Evolutionary conservation across 176 grass and related monocot genomes (phyloP).

Genomic region (Eragrostis curvula): DNA sequence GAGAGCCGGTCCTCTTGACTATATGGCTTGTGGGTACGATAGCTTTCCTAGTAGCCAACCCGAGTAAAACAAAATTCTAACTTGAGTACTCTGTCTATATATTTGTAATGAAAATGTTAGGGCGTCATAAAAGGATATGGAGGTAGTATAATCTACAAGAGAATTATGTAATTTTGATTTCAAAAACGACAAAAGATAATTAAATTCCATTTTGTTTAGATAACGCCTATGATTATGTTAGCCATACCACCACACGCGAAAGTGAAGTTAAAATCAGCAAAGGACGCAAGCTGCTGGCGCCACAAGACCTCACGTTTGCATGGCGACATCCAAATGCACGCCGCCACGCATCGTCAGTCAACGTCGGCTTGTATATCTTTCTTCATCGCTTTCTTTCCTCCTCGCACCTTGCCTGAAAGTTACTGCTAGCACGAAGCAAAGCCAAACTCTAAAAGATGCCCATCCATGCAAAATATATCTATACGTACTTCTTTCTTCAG

Average conservation of each 20-base stretch:
- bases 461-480: conserved; percentile 20
- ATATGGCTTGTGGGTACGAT: too few species aligned
- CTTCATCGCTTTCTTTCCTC: not conserved
- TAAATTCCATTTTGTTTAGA: not conserved
- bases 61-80: too few species aligned
- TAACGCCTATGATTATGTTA: not conserved
- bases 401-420: conserved; percentile 15
- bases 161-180: not conserved
- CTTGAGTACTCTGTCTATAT: too few species aligned
- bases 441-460: not conserved
- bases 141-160: not conserved
- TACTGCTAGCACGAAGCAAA: conserved; percentile 2
- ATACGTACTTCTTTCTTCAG: not conserved
- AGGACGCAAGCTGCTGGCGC: conserved; percentile 12
- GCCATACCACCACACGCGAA: not conserved
- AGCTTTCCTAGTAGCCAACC: too few species aligned
- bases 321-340: conserved; percentile 3
- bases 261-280: not conserved
- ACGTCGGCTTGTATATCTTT: not conserved
- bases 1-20: not conserved
- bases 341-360: conserved; percentile 15
- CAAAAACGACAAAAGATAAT: not conserved
- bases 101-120: too few species aligned
- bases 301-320: conserved; percentile 10
- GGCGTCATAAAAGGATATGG: too few species aligned